Base-by-base conservation (phyloP, 2,329 filamentous ascomycete species). In the Hirsutella rhossiliensis region DNA sequence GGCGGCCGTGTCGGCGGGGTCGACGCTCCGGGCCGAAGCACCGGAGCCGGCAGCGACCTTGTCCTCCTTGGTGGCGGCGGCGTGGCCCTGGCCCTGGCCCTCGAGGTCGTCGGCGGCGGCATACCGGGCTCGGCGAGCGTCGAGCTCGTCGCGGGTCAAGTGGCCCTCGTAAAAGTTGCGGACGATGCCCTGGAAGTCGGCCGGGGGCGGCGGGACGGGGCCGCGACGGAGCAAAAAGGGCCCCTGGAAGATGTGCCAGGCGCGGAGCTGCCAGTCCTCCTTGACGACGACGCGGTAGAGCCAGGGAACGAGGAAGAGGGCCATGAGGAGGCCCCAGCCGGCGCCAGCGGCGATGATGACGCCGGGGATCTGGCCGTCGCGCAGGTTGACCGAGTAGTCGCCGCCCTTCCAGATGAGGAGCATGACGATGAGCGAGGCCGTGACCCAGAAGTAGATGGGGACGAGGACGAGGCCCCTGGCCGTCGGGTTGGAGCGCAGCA, bases 381-480 rank as follows among this genome's bases (percentile, higher is more conserved):
- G 69, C 31, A 80, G 63, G 11, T 66, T 64, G 47, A 78, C 57
- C 40, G 59, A 53, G 53, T 68, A 68, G 48, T 55, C 57, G 34
- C 64, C 69, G 31, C 69, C 70, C 59, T 72, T 72, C 69, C 67
- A 73, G 49, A 82, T 68, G 45, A 84, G 75, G 47, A 83, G 73
- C 56, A 84, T 75, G 52, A 68, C 66, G 13, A 79, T 63, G 11
- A 79, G 67, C 17, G 66, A 66, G 13, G 69, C 67, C 0, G 76
- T 76, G 38, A 78, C 52, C 54, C 65, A 72, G 53, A 78, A 78
- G 61, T 77, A 80, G 45, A 78, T 47, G 15, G 76, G 76, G 0
- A 78, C 67, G 7, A 67, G 58, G 41, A 69, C 52, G 43, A 79
- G 68, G 27, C 73, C 75, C 54, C 64, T 71, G 54, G 65, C 66